Conservation (phyloP, 306 rosid genomes). For the Morella rubra region DNA sequence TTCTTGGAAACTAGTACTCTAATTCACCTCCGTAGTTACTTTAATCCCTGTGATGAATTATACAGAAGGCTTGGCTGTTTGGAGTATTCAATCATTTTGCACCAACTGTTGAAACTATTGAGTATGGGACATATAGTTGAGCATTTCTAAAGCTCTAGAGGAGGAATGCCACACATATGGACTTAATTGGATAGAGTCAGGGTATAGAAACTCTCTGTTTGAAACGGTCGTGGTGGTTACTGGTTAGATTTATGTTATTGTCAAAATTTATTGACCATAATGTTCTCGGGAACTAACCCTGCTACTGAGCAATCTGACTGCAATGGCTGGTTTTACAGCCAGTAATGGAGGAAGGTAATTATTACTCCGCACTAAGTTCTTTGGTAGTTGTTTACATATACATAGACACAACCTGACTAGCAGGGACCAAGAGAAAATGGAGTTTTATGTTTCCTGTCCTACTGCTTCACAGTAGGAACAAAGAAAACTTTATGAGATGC, state of each 20-base stretch:
- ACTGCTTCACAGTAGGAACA: neutral
- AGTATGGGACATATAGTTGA: neutral
- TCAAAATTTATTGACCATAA: neutral
- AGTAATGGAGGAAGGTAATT: neutral
- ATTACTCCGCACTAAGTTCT: neutral
- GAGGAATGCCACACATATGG: neutral
- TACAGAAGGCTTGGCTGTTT: neutral
- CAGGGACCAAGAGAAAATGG: neutral
- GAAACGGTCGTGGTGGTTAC: neutral
- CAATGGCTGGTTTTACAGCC: neutral
- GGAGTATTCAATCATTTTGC: neutral
- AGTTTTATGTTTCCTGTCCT: neutral
- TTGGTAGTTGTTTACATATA: neutral
- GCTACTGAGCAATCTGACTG: neutral
- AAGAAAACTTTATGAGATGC: neutral
- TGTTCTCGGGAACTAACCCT: neutral
- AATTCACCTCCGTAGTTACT: neutral
- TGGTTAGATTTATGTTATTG: neutral
- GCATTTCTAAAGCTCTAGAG: neutral
- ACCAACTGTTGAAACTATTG: neutral
- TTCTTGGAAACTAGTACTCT: neutral
- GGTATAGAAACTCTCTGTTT: neutral
- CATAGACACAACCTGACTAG: neutral
- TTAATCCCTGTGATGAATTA: neutral
- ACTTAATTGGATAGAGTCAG: no score